Evolutionary conservation across 148 eudicot genomes (phyloP).

Genomic region (Rhododendron henanense): DNA sequence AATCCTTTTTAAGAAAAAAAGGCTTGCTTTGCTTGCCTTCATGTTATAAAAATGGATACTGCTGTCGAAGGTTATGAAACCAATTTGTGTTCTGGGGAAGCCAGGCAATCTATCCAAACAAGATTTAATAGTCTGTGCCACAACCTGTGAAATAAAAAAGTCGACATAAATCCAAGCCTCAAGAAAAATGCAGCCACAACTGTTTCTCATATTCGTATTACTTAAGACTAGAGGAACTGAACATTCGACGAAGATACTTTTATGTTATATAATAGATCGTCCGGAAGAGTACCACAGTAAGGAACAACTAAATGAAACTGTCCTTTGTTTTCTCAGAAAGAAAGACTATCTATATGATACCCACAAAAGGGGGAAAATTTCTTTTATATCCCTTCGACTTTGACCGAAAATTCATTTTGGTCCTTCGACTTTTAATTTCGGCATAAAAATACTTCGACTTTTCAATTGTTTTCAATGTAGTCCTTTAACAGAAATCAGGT

Average conservation of each 20-base stretch:
- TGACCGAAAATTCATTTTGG: too few relatives aligned
- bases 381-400: too few relatives aligned
- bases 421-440: too few relatives aligned
- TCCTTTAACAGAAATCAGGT: too few relatives aligned
- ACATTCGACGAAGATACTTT: background rate
- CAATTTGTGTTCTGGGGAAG: conserved; percentile 85
- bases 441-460: too few relatives aligned
- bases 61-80: conserved; percentile 96
- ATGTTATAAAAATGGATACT: conserved; percentile 89
- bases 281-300: background rate
- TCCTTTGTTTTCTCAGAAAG: background rate
- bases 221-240: background rate
- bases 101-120: conserved; percentile 88
- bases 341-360: background rate
- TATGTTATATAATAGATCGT: background rate
- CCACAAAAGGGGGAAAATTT: background rate
- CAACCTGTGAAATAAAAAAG: conserved; percentile 43
- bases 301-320: background rate
- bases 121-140: conserved; percentile 86
- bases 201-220: background rate
- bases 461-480: too few relatives aligned
- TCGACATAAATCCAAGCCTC: background rate
- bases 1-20: background rate
- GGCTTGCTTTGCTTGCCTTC: conserved; percentile 85
- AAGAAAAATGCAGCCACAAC: background rate